Evolutionary conservation across 179 eudicot species (phyloP).

Genomic region (Heliamphora ciliata): DNA sequence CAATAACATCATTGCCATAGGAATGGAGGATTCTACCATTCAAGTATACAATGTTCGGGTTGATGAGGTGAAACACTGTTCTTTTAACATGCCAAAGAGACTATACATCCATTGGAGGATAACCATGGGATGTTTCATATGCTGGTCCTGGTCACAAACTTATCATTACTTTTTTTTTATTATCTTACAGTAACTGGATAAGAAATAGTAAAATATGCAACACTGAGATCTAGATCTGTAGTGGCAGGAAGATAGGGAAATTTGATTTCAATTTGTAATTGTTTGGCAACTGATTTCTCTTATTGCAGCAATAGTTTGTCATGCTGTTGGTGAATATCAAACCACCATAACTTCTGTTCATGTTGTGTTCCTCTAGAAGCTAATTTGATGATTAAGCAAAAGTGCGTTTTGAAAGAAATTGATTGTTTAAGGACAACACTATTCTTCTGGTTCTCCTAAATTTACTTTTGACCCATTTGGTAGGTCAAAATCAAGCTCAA

Average conservation of each 20-base stretch:
- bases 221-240: background rate
- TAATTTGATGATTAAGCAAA: background rate
- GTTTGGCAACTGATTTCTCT: background rate
- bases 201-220: background rate
- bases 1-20: conserved; percentile 52
- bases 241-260: background rate
- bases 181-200: too few relatives aligned
- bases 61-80: conserved; percentile 38
- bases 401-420: background rate
- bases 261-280: background rate
- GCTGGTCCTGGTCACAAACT: background rate
- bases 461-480: background rate
- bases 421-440: background rate
- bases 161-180: background rate
- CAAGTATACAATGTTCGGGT: conserved; percentile 54
- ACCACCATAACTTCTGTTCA: background rate
- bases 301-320: background rate
- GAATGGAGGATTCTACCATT: conserved; percentile 55
- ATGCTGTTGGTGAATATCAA: background rate
- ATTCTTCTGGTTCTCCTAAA: background rate
- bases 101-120: background rate
- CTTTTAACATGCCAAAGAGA: conserved; percentile 3
- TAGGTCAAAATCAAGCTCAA: conserved; percentile 50
- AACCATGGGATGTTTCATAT: background rate
- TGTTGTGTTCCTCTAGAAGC: background rate